Conservation (phyloP, 2,329 filamentous ascomycete species). For the Botrytis byssoidea region DNA sequence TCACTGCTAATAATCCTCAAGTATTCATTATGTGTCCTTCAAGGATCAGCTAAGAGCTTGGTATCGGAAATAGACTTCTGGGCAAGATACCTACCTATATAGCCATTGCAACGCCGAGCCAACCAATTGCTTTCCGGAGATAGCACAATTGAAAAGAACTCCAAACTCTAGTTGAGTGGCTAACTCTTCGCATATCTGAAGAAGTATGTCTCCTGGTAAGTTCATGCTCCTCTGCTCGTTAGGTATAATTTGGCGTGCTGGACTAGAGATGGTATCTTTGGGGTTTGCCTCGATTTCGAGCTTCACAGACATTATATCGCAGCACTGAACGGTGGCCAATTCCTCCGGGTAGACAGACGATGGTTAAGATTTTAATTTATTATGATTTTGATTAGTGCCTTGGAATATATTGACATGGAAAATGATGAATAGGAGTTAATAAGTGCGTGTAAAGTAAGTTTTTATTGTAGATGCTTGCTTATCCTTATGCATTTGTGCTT, state of each 20-base stretch:
- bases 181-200: constrained; percentile 60
- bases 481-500: neutral
- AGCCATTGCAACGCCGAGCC: constrained; percentile 58
- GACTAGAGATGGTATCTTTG: neutral
- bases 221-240: constrained; percentile 31
- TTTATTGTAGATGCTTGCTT: neutral
- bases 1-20: constrained; percentile 46
- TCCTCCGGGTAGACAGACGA: neutral
- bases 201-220: constrained; percentile 51
- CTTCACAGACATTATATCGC: constrained; percentile 10
- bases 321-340: neutral
- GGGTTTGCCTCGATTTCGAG: neutral
- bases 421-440: neutral
- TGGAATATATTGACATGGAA: neutral
- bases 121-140: constrained; percentile 55
- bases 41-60: constrained; percentile 27
- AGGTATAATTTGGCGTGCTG: neutral
- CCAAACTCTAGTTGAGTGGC: constrained; percentile 55
- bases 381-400: neutral
- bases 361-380: neutral
- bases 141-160: constrained; percentile 59
- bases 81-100: constrained; percentile 53
- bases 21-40: constrained; percentile 48
- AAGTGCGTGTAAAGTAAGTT: neutral
- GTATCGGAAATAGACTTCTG: neutral